These are phyloP conservation scores for Annulohypoxylon nitens DNA, from an alignment of 495 filamentous ascomycete genomes.

Conservation along the genomic window DNA sequence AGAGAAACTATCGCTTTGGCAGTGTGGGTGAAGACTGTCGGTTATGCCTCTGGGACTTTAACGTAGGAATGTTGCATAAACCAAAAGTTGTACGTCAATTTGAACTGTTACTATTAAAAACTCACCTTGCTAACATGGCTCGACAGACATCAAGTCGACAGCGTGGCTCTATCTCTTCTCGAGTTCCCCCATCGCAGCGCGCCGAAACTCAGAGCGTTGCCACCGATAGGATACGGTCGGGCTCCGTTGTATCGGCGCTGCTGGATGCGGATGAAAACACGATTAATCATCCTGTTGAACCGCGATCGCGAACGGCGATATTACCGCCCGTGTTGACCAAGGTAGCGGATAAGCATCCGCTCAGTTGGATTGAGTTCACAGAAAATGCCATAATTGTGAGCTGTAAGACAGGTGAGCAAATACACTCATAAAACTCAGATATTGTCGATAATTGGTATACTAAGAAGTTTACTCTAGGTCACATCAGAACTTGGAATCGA, in stretches of 20 bases:
- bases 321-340: constrained; percentile 97
- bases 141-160: constrained; percentile 66
- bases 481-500: constrained; percentile 88
- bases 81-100: constrained; percentile 69
- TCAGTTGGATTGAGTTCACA: constrained; percentile 91
- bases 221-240: constrained; percentile 71
- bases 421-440: neutral
- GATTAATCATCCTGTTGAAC: constrained; percentile 82
- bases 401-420: constrained; percentile 79
- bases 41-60: constrained; percentile 96
- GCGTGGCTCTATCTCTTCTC: constrained; percentile 71
- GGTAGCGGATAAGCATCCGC: constrained; percentile 84
- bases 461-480: constrained; percentile 66
- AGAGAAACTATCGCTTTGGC: constrained; percentile 92
- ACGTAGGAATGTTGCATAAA: constrained; percentile 92
- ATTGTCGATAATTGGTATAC: constrained; percentile 21
- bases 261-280: constrained; percentile 63
- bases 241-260: constrained; percentile 69
- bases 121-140: constrained; percentile 26
- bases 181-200: constrained; percentile 60
- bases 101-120: neutral
- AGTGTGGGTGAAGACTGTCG: constrained; percentile 95
- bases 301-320: constrained; percentile 81
- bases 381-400: constrained; percentile 93
- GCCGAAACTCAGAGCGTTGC: constrained; percentile 63